Evolutionary conservation across 257 asterid species (phyloP), one percentile per base, ranked within the genome.

Genomic region (Penstemon newberryi): DNA sequence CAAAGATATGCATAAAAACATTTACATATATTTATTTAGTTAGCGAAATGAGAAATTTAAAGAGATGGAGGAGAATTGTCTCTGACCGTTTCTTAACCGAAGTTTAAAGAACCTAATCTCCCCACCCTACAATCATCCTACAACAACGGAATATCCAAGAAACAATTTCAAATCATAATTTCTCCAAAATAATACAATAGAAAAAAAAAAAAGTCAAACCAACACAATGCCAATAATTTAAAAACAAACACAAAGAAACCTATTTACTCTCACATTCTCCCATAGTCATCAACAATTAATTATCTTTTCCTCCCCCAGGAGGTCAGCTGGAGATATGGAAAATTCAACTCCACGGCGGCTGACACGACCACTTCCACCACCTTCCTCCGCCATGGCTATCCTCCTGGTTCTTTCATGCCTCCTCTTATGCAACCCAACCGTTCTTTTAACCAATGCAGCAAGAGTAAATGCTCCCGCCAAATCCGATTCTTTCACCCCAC

Each of bases 401-500:
- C 67, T 73, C 63, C 68, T 36, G 64, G 56, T 44, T 44, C 56
- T 67, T 33, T 43, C 39, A 47, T 12, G 37, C 46, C 55, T 63
- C 44, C 4, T 65, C 51, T 38, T 47, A 33, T 4, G 33, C 66
- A 18, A 40, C 37, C 51, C 8, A 57, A 8, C 46, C 25, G 41
- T 25, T 68, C 59, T 73, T 40, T 25, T 42, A 11, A 33, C 75
- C 68, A 45, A 49, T 19, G 72, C 85, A 63, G 60, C 81, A 0
- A 41, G 49, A 41, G 65, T 71, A 56, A 73, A 70, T 54, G 87
- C 83, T 6, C 79, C 90, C 1, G 86, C 88, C 0, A 80, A 70
- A 25, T 79, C 92, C 11, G 72, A 71, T 62, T 40, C 84, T 3
- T 90, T 87, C 41, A 68, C 77, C 47, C 96, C 96, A 0, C 78